These are phyloP conservation scores for Borealophlyctis nickersoniae DNA, from an alignment of 192 early-diverging fungal genomes.

Conservation along the genomic window DNA sequence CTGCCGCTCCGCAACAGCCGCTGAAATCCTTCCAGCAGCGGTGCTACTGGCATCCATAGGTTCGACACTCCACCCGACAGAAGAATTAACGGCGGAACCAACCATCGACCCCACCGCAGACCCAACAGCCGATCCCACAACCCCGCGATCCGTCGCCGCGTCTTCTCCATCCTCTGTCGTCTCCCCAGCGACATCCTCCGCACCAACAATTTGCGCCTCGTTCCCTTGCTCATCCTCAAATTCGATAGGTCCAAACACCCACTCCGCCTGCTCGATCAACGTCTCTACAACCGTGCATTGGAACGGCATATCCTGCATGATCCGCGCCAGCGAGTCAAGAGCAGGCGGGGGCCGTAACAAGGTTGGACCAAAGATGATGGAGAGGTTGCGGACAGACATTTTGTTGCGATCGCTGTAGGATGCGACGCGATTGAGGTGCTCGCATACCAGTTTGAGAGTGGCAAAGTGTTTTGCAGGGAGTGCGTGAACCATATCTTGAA, in stretches of 20 bases:
- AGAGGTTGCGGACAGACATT: slow-evolving; percentile 89
- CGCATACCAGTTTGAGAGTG: slow-evolving; percentile 46
- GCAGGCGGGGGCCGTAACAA: slow-evolving; percentile 46
- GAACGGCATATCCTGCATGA: slow-evolving; percentile 42
- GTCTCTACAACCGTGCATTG: slow-evolving; percentile 42
- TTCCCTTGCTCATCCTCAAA: slow-evolving; percentile 46
- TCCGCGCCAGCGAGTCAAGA: slow-evolving; percentile 25
- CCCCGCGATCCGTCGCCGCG: slow-evolving; percentile 2
- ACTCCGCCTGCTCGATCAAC: slow-evolving; percentile 50
- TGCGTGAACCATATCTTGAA: slow-evolving; percentile 52
- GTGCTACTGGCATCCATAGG: too few species aligned
- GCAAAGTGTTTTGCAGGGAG: slow-evolving; percentile 45
- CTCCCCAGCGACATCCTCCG: slow-evolving; percentile 3
- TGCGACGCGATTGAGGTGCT: slow-evolving; percentile 58
- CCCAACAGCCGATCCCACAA: slow-evolving; percentile 5
- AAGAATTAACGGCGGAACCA: too few species aligned
- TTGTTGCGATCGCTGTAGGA: slow-evolving; percentile 64
- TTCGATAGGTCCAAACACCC: slow-evolving; percentile 60
- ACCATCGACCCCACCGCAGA: background rate
- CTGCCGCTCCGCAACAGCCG: too few species aligned
- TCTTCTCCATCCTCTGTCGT: background rate
- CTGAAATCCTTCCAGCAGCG: too few species aligned
- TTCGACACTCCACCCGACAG: too few species aligned
- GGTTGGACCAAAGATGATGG: slow-evolving; percentile 92
- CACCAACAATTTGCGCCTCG: slow-evolving; percentile 11